Evolutionary conservation across 2,329 filamentous ascomycete genomes (phyloP).

Genomic region (Alternaria angustiovoidea): DNA sequence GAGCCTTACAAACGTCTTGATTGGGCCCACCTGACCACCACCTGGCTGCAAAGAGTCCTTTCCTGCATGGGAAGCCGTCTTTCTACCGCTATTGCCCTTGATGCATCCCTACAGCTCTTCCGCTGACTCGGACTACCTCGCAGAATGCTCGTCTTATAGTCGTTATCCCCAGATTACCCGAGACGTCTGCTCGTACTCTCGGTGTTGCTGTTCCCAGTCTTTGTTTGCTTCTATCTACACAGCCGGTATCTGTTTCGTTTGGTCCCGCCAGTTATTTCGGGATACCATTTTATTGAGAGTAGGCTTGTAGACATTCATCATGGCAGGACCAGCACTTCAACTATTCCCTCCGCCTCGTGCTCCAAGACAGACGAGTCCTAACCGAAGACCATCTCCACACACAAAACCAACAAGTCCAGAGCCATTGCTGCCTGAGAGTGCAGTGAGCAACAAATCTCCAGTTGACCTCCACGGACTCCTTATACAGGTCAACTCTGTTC

Average conservation of each 20-base stretch:
- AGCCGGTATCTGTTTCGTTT: slow-evolving; percentile 20
- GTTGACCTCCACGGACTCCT: slow-evolving; percentile 51
- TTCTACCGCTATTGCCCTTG: slow-evolving; percentile 46
- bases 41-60: slow-evolving; percentile 34
- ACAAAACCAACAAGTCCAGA: slow-evolving; percentile 43
- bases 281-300: slow-evolving; percentile 21
- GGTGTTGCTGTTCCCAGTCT: slow-evolving; percentile 24
- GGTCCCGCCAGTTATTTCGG: slow-evolving; percentile 28
- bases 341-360: slow-evolving; percentile 50
- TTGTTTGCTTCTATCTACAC: slow-evolving; percentile 19
- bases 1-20: slow-evolving; percentile 39
- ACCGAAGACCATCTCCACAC: slow-evolving; percentile 32
- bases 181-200: slow-evolving; percentile 27
- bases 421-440: slow-evolving; percentile 40
- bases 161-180: slow-evolving; percentile 45
- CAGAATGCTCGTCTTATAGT: slow-evolving; percentile 41
- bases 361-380: slow-evolving; percentile 45
- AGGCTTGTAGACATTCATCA: slow-evolving; percentile 28
- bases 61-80: slow-evolving; percentile 43
- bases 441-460: slow-evolving; percentile 39
- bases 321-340: slow-evolving; percentile 49
- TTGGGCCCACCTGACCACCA: slow-evolving; percentile 41
- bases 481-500: slow-evolving; percentile 51
- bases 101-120: slow-evolving; percentile 24
- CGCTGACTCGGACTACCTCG: slow-evolving; percentile 8